Percentiles rank a stretch among this genome's conserved stretches.
Conservation (phyloP, 108 stramenopile species). For the Stephanodiscus minutulus region DNA sequence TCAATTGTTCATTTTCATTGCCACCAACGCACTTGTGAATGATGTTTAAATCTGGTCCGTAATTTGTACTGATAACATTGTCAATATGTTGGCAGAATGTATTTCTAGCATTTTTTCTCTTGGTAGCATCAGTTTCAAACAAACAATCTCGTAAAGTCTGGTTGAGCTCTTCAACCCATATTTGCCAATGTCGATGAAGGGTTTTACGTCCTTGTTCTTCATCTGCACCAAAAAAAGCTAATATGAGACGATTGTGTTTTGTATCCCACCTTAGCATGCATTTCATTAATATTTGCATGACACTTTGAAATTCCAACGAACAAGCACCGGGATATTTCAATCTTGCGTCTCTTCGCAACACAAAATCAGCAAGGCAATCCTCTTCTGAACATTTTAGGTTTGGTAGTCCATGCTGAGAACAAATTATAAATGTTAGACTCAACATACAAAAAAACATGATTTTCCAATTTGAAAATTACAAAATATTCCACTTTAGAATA, state of each 20-base stretch:
- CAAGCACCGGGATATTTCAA: slow-evolving; percentile 24
- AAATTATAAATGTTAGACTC: slow-evolving; percentile 1
- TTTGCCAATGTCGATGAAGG: too few species aligned
- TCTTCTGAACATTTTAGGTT: slow-evolving; percentile 8
- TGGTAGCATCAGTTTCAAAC: slow-evolving; percentile 8
- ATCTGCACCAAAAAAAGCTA: slow-evolving; percentile 14
- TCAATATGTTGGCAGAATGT: not conserved
- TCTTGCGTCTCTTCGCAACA: slow-evolving; percentile 9
- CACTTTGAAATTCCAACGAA: slow-evolving; percentile 25
- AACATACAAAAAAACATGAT: not conserved
- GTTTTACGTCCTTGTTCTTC: slow-evolving; percentile 31
- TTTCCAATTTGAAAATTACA: too few species aligned
- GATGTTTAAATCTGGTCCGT: not conserved
- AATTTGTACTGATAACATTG: not conserved
- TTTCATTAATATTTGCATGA: slow-evolving; percentile 26
- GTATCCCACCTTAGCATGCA: too few species aligned
- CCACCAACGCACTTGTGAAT: not conserved
- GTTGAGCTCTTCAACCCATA: slow-evolving; percentile 14
- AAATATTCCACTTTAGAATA: not conserved
- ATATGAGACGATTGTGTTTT: slow-evolving; percentile 17
- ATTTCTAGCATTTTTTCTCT: slow-evolving; percentile 3
- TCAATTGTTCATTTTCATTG: not conserved
- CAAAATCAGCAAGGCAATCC: slow-evolving; percentile 25
- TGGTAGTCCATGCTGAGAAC: slow-evolving; percentile 6
- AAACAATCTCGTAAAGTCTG: slow-evolving; percentile 4